Conservation (phyloP, 139 green algal species). For the Chlorella sp. region DNA sequence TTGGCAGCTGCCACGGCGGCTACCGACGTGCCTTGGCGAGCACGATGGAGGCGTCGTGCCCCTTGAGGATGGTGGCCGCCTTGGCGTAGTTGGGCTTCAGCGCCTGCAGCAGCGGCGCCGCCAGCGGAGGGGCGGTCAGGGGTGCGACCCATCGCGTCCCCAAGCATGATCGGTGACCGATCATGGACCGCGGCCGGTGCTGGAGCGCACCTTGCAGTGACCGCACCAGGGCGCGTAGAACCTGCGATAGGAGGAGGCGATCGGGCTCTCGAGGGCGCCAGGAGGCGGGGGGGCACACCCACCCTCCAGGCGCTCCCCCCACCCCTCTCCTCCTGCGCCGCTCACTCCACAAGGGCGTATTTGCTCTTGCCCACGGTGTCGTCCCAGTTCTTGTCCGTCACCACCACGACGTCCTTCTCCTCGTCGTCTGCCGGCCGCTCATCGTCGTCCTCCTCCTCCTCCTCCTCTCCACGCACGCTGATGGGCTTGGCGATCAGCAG, state of each 20-base stretch:
- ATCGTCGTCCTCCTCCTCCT: no score
- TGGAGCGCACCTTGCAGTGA: constrained; percentile 70
- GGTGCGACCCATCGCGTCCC: no score
- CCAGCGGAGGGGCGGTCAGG: no score
- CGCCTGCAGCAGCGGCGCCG: constrained; percentile 37
- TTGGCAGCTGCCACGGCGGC: no score
- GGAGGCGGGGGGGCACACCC: neutral
- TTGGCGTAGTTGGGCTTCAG: constrained; percentile 77
- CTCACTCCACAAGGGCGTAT: constrained; percentile 68
- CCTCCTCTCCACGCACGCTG: no score
- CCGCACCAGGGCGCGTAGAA: constrained; percentile 85
- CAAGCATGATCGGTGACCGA: neutral
- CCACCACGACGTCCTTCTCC: constrained; percentile 72
- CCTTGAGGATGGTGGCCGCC: constrained; percentile 72
- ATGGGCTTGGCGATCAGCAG: no score
- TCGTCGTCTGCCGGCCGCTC: no score
- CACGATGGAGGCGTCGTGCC: constrained; percentile 47
- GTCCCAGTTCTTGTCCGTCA: constrained; percentile 75
- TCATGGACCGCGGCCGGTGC: neutral
- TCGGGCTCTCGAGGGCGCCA: neutral
- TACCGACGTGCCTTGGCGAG: constrained; percentile 68
- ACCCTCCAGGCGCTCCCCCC: neutral
- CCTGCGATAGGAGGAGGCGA: neutral
- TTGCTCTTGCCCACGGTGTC: constrained; percentile 53
- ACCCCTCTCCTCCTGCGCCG: neutral